These are phyloP conservation scores for Ogataea polymorpha DNA, from an alignment of 805 yeast genomes.

Conservation along the genomic window DNA sequence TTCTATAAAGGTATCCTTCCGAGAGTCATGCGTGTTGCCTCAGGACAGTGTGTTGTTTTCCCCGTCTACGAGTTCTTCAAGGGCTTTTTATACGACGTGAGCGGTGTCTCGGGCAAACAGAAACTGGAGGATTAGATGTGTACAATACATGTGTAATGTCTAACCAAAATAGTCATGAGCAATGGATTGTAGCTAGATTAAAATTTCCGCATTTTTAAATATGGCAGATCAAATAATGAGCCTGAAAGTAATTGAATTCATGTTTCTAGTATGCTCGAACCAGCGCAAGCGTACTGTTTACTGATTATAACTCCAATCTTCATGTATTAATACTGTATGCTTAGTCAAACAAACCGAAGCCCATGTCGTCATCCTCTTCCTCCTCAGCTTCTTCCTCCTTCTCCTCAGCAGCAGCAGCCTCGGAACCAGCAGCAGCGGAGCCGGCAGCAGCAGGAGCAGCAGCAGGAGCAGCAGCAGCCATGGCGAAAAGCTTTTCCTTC, in stretches of 20 bases:
- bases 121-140: conserved; percentile 17
- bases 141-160: not conserved
- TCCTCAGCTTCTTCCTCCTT: conserved; percentile 52
- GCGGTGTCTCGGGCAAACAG: conserved; percentile 19
- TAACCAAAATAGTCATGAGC: too few relatives aligned
- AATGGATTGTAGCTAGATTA: too few relatives aligned
- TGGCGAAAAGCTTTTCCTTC: conserved; percentile 60
- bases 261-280: too few relatives aligned
- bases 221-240: too few relatives aligned
- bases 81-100: conserved; percentile 49
- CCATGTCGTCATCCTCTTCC: conserved; percentile 82
- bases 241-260: too few relatives aligned
- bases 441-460: conserved; percentile 67
- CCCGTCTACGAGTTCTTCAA: conserved; percentile 92
- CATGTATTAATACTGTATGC: conserved; percentile 12
- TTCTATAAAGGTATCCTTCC: conserved; percentile 97
- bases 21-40: conserved; percentile 98
- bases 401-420: conserved; percentile 58
- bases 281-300: not conserved
- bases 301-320: not conserved
- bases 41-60: conserved; percentile 98
- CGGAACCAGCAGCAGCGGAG: conserved; percentile 59
- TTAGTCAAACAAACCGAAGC: conserved; percentile 92
- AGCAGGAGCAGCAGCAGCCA: conserved; percentile 73
- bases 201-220: too few relatives aligned